A percentile compares a stretch with the other conserved stretches of the same genome.
Evolutionary conservation across 2,329 filamentous ascomycete species (phyloP).

Genomic region (Xylariales sp.): DNA sequence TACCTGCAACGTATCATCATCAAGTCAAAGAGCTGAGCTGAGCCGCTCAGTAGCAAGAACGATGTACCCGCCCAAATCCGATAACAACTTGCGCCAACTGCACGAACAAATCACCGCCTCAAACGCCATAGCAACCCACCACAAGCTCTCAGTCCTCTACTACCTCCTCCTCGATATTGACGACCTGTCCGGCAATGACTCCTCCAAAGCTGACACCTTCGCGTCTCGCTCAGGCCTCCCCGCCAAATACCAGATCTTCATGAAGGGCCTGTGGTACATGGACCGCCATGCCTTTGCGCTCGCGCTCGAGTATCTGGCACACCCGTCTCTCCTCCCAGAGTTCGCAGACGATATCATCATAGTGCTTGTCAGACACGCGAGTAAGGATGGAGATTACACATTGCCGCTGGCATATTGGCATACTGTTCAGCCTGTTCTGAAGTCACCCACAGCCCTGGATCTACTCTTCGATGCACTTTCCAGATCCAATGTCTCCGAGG

Average conservation of each 20-base stretch:
- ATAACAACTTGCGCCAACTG: slow-evolving; percentile 62
- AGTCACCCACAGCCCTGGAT: slow-evolving; percentile 55
- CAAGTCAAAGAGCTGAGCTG: too few species aligned
- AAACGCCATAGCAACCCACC: slow-evolving; percentile 59
- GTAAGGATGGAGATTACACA: slow-evolving; percentile 53
- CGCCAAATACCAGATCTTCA: slow-evolving; percentile 71
- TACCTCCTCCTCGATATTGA: slow-evolving; percentile 77
- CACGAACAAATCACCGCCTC: slow-evolving; percentile 65
- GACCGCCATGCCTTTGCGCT: slow-evolving; percentile 66
- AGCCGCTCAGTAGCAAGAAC: slow-evolving; percentile 46
- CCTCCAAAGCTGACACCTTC: slow-evolving; percentile 50
- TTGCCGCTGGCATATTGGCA: slow-evolving; percentile 76
- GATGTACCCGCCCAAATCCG: slow-evolving; percentile 69
- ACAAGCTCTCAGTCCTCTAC: slow-evolving; percentile 79
- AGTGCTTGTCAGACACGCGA: slow-evolving; percentile 58
- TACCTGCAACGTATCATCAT: background rate
- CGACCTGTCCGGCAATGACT: slow-evolving; percentile 25
- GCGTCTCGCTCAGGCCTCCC: slow-evolving; percentile 62
- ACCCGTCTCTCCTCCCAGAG: slow-evolving; percentile 74
- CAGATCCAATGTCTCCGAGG: slow-evolving; percentile 63
- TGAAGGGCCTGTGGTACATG: slow-evolving; percentile 77
- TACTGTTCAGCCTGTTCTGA: slow-evolving; percentile 68
- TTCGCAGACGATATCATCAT: slow-evolving; percentile 80
- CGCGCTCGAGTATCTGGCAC: slow-evolving; percentile 71
- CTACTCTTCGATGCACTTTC: slow-evolving; percentile 67